phyloP scores from a whole-genome alignment of 495 filamentous ascomycete genomes.

The Amniculicola lignicola region DNA sequence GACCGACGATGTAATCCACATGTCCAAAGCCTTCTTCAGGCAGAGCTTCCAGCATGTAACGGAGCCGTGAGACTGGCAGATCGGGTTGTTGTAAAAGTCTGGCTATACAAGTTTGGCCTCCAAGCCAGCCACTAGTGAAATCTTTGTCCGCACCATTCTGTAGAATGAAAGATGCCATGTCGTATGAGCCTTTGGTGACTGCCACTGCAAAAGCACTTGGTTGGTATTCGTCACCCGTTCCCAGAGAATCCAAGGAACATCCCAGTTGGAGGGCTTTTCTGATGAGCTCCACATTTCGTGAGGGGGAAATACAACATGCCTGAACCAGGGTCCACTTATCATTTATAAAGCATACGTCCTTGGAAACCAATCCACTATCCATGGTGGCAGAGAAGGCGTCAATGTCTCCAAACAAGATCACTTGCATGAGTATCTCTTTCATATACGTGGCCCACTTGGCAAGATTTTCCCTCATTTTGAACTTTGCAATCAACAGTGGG shows the following conservation, averaged over 20 bases:
- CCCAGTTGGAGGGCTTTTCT: neutral
- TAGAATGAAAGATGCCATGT: neutral
- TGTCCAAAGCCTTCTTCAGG: conserved; percentile 7
- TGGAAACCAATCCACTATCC: too few relatives aligned
- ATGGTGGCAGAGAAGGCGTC: too few relatives aligned
- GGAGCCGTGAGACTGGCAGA: conserved; percentile 2
- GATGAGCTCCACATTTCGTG: too few relatives aligned
- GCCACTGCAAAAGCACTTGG: conserved; percentile 5
- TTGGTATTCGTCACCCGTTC: neutral
- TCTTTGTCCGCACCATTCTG: conserved; percentile 8
- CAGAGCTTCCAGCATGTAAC: conserved; percentile 5
- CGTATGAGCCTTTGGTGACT: neutral
- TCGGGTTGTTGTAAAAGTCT: neutral
- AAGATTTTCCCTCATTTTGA: too few relatives aligned
- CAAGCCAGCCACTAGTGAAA: conserved; percentile 1
- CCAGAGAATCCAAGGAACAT: conserved; percentile 3
- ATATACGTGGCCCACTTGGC: too few relatives aligned
- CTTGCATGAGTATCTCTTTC: too few relatives aligned
- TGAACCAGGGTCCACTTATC: too few relatives aligned
- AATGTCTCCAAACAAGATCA: too few relatives aligned
- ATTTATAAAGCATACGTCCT: too few relatives aligned
- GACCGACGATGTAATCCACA: conserved; percentile 7
- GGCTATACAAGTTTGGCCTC: neutral
- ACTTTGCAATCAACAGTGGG: too few relatives aligned
- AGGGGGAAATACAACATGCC: too few relatives aligned